Percentiles rank a stretch among this genome's conserved stretches.
Evolutionary conservation across 164 flowering plant species (phyloP).

Genomic region (Platanus orientalis): DNA sequence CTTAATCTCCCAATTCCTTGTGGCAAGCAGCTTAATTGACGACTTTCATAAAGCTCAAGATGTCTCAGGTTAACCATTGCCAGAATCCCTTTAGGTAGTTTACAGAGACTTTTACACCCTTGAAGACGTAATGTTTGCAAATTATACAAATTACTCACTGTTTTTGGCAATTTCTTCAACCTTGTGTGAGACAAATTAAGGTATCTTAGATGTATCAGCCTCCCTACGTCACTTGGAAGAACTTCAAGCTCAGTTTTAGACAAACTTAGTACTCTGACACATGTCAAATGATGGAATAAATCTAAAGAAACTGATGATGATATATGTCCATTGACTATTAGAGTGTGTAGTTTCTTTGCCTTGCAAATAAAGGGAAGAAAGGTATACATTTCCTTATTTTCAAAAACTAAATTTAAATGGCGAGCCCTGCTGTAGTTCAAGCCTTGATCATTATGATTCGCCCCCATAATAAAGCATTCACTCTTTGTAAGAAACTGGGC

Average conservation of each 20-base stretch:
- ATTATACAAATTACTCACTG: not conserved
- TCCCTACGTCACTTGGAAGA: not conserved
- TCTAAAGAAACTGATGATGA: no score
- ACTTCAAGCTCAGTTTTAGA: not conserved
- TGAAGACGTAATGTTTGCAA: conserved; percentile 9
- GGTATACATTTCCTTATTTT: no score
- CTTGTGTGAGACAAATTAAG: not conserved
- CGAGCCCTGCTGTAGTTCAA: not conserved
- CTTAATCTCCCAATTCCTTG: no score
- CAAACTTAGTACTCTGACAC: conserved; percentile 1
- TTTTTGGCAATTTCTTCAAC: conserved; percentile 1
- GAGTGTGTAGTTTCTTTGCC: conserved; percentile 1
- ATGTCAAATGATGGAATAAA: not conserved
- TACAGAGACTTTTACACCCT: not conserved
- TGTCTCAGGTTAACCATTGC: no score
- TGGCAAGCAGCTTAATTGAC: no score
- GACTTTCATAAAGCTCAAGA: not conserved
- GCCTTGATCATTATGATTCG: not conserved
- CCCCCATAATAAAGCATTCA: not conserved
- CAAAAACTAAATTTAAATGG: not conserved
- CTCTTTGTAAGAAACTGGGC: no score
- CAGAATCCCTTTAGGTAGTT: no score
- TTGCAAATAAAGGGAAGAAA: no score
- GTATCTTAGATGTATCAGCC: no score
- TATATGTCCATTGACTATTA: no score